These are phyloP conservation scores for Pugionium dolabratum DNA, from an alignment of 345 rosid genomes.

Conservation along the genomic window DNA sequence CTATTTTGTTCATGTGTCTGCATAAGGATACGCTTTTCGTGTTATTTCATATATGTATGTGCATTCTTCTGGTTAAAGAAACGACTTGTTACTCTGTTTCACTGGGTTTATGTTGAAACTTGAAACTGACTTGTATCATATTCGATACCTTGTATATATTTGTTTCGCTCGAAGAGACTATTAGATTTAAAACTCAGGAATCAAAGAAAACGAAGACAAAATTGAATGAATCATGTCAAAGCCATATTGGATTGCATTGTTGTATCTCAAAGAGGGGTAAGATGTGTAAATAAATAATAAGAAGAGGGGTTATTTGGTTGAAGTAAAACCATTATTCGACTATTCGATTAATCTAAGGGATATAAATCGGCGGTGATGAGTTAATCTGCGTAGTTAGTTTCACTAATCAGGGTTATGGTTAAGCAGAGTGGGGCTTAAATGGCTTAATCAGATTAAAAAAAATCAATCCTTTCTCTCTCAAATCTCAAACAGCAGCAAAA, in stretches of 20 bases:
- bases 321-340: neutral
- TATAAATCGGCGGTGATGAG: slow-evolving; percentile 7
- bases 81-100: slow-evolving; percentile 15
- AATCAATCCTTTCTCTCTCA: slow-evolving; percentile 47
- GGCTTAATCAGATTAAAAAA: slow-evolving; percentile 35
- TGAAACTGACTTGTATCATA: slow-evolving; percentile 2
- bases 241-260: too few species aligned
- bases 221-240: too few species aligned
- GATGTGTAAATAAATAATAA: neutral
- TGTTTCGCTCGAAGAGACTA: too few species aligned
- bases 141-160: neutral
- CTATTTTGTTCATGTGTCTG: slow-evolving; percentile 34
- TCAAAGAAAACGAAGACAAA: too few species aligned
- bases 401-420: slow-evolving; percentile 22
- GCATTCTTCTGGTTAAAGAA: slow-evolving; percentile 14
- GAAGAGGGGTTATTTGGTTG: neutral
- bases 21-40: slow-evolving; percentile 18
- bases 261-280: too few species aligned
- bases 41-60: slow-evolving; percentile 35
- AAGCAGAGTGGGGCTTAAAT: slow-evolving; percentile 31
- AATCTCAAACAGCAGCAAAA: slow-evolving; percentile 8
- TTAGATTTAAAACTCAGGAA: too few species aligned
- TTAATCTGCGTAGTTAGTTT: slow-evolving; percentile 4
- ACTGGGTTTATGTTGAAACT: slow-evolving; percentile 15
- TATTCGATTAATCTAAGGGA: too few species aligned